Evolutionary conservation across 2,329 filamentous ascomycete species (phyloP), one percentile per base, ranked within the genome.

Genomic region (Pezicula rhizophila): DNA sequence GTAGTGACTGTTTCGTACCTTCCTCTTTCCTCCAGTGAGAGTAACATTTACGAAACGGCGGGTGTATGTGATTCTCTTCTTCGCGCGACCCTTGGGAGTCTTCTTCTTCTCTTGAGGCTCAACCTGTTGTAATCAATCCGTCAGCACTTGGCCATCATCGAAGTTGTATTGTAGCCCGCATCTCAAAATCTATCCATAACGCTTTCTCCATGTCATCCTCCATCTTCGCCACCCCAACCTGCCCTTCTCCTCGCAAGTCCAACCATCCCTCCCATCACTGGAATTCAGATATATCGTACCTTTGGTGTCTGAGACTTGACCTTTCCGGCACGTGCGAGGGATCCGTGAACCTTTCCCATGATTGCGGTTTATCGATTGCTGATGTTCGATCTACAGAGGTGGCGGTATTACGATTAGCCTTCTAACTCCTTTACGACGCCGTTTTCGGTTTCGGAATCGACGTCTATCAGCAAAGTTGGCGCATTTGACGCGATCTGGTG

Each of bases 41-140:
- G 89, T 93, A 70, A 97, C 90, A 78, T 97, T 96, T 65, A 97
- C 91, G 80, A 97, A 97, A 68, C 92, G 90, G 73, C 92, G 87
- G 66, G 89, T 96, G 84, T 96, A 96, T 73, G 82, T 84, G 72
- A 95, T 84, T 69, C 92, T 84, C 90, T 97, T 97, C 79, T 93
- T 89, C 65, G 92, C 92, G 70, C 92, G 90, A 70, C 92, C 92
- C 85, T 96, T 96, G 71, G 92, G 90, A 65, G 78, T 81, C 87
- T 97, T 96, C 77, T 87, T 79, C 86, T 96, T 96, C 85, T 96
- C 91, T 76, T 91, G 86, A 52, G 80, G 75, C 76, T 93, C 88
- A 74, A 92, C 87, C 86, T 90, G 66, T 70, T 52, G 49, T 39
- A n/a, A 18, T 44, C 11, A 52, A 34, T 54, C 53, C 56, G 47